Base-by-base conservation (phyloP, 148 eudicot genomes). In the Salicornia ramosissima region DNA sequence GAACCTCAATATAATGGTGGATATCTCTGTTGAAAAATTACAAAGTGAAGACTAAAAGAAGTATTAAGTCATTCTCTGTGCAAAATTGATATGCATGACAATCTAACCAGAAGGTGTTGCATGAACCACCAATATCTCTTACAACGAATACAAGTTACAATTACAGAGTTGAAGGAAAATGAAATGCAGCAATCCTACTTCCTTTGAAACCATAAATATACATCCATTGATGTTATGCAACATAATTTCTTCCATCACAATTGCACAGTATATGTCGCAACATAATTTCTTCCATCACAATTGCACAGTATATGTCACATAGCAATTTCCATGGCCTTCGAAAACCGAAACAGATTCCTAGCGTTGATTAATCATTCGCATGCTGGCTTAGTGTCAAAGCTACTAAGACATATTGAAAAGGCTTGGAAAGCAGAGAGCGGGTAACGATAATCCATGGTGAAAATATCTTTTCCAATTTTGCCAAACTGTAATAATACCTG, bases 341-440 rank as follows among this genome's bases (percentile, higher is more conserved):
- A 12, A 55, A 65, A 12, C 54, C 6, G 56, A 31, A n/a, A n/a
- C n/a, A n/a, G n/a, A n/a, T n/a, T n/a, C 73, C 52, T 30, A 24
- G 2, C n/a, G n/a, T n/a, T n/a, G n/a, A n/a, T n/a, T n/a, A 56
- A 29, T 74, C 67, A 90, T 80, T 93, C 96, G 80, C 96, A 88
- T 31, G 96, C 97, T 12, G 96, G 95, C 79, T 93, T 90, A 8
- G 95, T 88, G 78, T 88, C 96, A 64, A 86, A 90, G 87, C 96
- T 93, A 78, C 96, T 90, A 80, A 92, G 84, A 80, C 97, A 89
- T 16, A 93, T 79, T 21, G 98, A 83, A 67, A 93, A 93, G 56
- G 96, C 96, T 80, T 93, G 96, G 80, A 86, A 88, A 15, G 90
- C 96, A 45, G 98, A 90, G 34, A 90, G 88, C 8, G 96, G 95